Base-by-base conservation (phyloP, 257 asterid genomes). In the Mitragyna speciosa region DNA sequence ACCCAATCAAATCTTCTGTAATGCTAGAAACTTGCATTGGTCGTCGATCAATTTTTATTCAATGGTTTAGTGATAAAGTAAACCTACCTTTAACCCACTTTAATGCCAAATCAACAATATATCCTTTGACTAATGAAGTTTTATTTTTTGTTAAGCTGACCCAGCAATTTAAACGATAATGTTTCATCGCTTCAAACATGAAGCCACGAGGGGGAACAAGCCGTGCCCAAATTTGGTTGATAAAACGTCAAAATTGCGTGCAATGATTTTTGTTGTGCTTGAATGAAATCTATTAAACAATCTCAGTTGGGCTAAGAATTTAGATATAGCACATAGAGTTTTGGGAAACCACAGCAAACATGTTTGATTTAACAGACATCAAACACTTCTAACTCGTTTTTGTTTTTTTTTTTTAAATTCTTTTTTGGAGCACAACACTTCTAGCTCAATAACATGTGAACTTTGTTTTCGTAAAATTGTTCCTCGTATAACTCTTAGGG, bases 161-260 rank as follows among this genome's bases (percentile, higher is more conserved):
- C 17, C 20, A 45, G 79, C 43, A 65, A 4, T 30, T 70, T 41
- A n/a, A 30, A 68, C 20, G 1, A 52, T n/a, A 58, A 61, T 80
- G 87, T 82, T 76, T 81, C 85, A 41, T 70, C n/a, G 15, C 45
- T 41, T 75, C 85, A 83, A 75, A 74, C 85, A 84, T 33, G 85
- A 77, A 43, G 59, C 78, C 51, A 41, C 45, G 12, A 15, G 16
- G 4, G 83, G 76, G 78, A 70, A 19, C 87, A 68, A 16, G 39
- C 72, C 80, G 87, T 75, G 78, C 66, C 58, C 15, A 0, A 15
- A 67, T 36, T 59, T n/a, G 41, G 49, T 78, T 45, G 20, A 80
- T 33, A 4, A 36, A 31, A 66, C 0, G 59, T 64, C 68, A 47
- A 52, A 47, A 49, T 67, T 67, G 43, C 49, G 73, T 68, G 51